phyloP scores from a whole-genome alignment of 768 basidiomycete genomes.

The Pholiota microspora region DNA sequence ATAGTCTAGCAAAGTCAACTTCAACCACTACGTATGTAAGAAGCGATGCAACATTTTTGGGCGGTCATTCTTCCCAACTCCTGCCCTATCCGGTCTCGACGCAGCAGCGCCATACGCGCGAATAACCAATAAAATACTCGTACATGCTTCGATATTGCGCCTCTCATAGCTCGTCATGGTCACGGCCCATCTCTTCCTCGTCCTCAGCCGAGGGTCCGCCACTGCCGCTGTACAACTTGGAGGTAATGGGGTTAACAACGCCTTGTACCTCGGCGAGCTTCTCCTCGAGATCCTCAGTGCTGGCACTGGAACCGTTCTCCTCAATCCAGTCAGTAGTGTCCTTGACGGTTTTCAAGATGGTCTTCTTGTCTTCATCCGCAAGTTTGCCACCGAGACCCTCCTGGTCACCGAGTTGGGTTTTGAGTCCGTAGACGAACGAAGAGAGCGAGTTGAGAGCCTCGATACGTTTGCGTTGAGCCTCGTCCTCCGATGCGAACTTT shows the following conservation, averaged over 20 bases:
- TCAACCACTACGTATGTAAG: neutral
- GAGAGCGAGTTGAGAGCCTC: slow-evolving; percentile 84
- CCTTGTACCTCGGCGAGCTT: slow-evolving; percentile 79
- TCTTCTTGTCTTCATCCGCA: slow-evolving; percentile 79
- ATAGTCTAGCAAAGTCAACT: neutral
- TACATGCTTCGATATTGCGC: neutral
- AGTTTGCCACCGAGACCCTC: slow-evolving; percentile 92
- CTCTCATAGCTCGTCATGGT: slow-evolving; percentile 48
- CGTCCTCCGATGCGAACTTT: slow-evolving; percentile 83
- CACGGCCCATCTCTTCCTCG: slow-evolving; percentile 38
- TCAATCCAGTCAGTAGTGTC: slow-evolving; percentile 93
- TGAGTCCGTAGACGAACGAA: slow-evolving; percentile 82
- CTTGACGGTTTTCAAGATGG: slow-evolving; percentile 77
- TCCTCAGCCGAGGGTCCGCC: slow-evolving; percentile 30
- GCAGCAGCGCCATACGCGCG: slow-evolving; percentile 4
- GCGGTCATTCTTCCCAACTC: neutral
- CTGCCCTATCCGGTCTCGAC: neutral
- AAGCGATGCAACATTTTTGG: slow-evolving; percentile 10
- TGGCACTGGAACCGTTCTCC: slow-evolving; percentile 70
- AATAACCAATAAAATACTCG: slow-evolving; percentile 8
- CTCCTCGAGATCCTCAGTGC: slow-evolving; percentile 89
- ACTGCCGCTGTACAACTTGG: slow-evolving; percentile 66
- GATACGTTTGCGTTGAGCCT: slow-evolving; percentile 75
- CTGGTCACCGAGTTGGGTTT: slow-evolving; percentile 81
- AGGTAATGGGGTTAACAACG: slow-evolving; percentile 81